Evolutionary conservation across 257 asterid species (phyloP), one percentile per base, ranked within the genome.

Genomic region (Solanum pennellii): DNA sequence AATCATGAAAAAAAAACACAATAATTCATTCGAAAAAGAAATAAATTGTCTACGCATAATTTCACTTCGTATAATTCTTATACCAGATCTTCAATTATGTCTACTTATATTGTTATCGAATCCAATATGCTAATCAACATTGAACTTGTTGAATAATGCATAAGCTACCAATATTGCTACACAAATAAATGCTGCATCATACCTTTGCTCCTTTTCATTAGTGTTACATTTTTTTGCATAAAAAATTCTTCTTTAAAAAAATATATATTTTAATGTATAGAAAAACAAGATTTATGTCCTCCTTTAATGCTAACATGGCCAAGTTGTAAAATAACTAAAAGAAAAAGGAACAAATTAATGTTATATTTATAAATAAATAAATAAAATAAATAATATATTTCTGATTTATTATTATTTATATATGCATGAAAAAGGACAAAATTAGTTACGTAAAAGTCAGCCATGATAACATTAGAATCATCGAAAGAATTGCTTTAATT

Each of bases 391-490:
- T 25, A 42, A 42, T 27, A 66, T 41, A 7, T 35, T 74, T 72
- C 74, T 14, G 1, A 12, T 56, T 10, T 14, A 52, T 52, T 52
- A 52, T 52, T 52, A 49, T 14, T 52, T 52, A 52, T 16, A 52
- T 16, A 76, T 41, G 85, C 42, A 47, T 80, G 85, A 23, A 68
- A 69, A 83, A 72, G 6, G 90, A 69, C 87, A 87, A 82, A 52
- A 39, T 37, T 18, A 62, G 83, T 73, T 60, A 66, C 76, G 52
- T 87, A 44, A 68, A 45, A n/a, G 89, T 88, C 89, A 84, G 89
- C 15, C 16, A 66, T 79, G 68, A 89, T n/a, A 73, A 20, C 83
- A 85, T 47, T 47, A 66, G 86, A 89, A 84, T 82, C 82, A 31
- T 83, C 31, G 80, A 90, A 88, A 86, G 33, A 80, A 86, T 69